These are phyloP conservation scores for Monilinia vaccinii-corymbosi DNA, from an alignment of 2,329 filamentous ascomycete genomes.

Conservation along the genomic window DNA sequence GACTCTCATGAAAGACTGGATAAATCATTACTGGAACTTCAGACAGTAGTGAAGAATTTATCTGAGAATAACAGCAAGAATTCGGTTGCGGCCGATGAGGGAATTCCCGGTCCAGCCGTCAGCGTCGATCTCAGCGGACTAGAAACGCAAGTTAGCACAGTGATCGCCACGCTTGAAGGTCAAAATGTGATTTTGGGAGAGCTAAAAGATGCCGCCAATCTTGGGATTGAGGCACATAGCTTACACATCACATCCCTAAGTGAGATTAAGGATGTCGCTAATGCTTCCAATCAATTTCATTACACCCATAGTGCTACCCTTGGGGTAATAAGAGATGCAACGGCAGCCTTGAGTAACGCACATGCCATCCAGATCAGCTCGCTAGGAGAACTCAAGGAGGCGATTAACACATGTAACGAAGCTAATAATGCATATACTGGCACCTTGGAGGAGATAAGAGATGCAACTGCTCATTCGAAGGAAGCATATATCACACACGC, in stretches of 20 bases:
- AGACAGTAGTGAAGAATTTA: background rate
- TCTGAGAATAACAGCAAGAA: background rate
- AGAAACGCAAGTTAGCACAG: background rate
- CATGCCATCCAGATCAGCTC: conserved; percentile 15
- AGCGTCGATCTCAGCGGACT: background rate
- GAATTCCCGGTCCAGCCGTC: no score
- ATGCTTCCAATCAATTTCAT: conserved; percentile 7
- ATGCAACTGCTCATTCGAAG: conserved; percentile 10
- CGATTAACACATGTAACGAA: conserved; percentile 6
- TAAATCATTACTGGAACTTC: background rate
- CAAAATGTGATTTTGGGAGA: conserved; percentile 15
- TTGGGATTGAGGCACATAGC: conserved; percentile 18
- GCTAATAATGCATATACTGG: conserved; percentile 14
- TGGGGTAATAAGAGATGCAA: conserved; percentile 17
- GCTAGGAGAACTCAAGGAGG: conserved; percentile 15
- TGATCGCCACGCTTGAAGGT: conserved; percentile 12
- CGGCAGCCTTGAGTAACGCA: conserved; percentile 4
- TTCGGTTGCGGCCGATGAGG: background rate
- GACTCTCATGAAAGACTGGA: conserved; percentile 1
- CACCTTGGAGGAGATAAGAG: conserved; percentile 17
- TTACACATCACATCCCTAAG: conserved; percentile 15
- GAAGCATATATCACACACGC: conserved; percentile 17
- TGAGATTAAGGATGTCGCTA: background rate
- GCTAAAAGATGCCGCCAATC: conserved; percentile 5
- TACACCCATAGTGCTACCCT: conserved; percentile 16